phyloP scores from a whole-genome alignment of 805 yeast species.

The Kazachstania taianensis region DNA sequence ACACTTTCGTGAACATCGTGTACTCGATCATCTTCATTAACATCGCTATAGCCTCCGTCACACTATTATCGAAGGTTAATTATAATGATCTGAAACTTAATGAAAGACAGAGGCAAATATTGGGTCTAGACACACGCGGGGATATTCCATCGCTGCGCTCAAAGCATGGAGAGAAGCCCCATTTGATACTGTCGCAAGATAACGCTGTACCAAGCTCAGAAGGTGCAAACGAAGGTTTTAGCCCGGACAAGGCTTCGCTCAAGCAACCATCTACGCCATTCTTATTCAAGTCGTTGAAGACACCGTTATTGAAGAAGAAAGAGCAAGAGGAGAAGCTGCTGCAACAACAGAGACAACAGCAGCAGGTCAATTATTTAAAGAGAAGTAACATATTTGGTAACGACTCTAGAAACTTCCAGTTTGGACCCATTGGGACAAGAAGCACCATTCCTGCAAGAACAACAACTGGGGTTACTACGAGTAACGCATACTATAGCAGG shows the following conservation, averaged over 20 bases:
- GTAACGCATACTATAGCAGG: not conserved
- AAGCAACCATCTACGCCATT: constrained; percentile 14
- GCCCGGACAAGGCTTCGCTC: no score
- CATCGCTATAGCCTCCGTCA: constrained; percentile 24
- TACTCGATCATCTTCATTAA: constrained; percentile 26
- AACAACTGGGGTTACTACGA: not conserved
- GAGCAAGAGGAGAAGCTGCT: constrained; percentile 7
- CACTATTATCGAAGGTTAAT: constrained; percentile 24
- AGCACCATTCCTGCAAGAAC: not conserved
- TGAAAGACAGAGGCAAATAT: constrained; percentile 26
- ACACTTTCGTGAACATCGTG: no score
- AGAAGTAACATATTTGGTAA: constrained; percentile 7
- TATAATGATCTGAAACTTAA: constrained; percentile 27
- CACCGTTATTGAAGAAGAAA: constrained; percentile 15
- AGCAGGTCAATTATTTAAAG: constrained; percentile 10
- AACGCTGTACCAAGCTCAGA: not conserved
- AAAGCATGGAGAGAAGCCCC: constrained; percentile 11
- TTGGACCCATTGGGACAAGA: not conserved
- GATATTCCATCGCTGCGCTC: no score
- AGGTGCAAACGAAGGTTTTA: not conserved
- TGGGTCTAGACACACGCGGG: constrained; percentile 22
- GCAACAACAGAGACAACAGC: constrained; percentile 14
- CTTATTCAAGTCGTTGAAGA: constrained; percentile 22
- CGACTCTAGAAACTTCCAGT: not conserved
- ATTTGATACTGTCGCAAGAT: constrained; percentile 7